These are phyloP conservation scores for Gossypium rotundifolium DNA, from an alignment of 345 rosid genomes.

Conservation along the genomic window DNA sequence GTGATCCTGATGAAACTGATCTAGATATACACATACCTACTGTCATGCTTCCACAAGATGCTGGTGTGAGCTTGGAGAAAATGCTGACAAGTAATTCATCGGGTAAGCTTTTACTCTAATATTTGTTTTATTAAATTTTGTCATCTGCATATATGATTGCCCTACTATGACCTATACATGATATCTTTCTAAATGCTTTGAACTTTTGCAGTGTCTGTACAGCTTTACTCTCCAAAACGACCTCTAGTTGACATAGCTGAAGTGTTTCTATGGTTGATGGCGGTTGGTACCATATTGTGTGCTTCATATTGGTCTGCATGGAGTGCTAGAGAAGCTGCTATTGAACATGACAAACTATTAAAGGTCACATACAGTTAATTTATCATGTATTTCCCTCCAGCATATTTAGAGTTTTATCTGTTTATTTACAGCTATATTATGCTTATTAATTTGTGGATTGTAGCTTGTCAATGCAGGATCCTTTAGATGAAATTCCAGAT, in stretches of 20 bases:
- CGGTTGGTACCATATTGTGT: slow-evolving; percentile 81
- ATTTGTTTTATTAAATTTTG: neutral
- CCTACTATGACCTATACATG: neutral
- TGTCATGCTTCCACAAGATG: slow-evolving; percentile 93
- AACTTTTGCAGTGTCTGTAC: slow-evolving; percentile 64
- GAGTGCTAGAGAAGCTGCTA: slow-evolving; percentile 88
- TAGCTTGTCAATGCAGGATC: slow-evolving; percentile 54
- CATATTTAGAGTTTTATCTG: neutral
- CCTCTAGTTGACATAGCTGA: slow-evolving; percentile 90
- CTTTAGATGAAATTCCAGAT: slow-evolving; percentile 51
- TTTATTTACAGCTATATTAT: neutral
- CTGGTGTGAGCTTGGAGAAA: slow-evolving; percentile 68
- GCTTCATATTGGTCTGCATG: slow-evolving; percentile 98
- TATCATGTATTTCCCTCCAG: neutral
- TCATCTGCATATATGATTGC: neutral
- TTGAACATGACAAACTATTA: slow-evolving; percentile 72
- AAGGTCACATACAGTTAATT: slow-evolving; percentile 45
- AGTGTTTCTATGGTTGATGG: slow-evolving; percentile 98
- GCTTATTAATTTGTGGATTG: slow-evolving; percentile 4
- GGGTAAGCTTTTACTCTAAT: slow-evolving; percentile 32
- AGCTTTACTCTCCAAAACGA: slow-evolving; percentile 82
- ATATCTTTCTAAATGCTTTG: neutral
- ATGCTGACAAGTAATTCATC: slow-evolving; percentile 54
- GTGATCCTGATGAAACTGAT: slow-evolving; percentile 94
- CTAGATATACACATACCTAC: slow-evolving; percentile 82